Evolutionary conservation across 495 filamentous ascomycete species (phyloP), one percentile per base, ranked within the genome.

Genomic region (Pyronema omphalodes): DNA sequence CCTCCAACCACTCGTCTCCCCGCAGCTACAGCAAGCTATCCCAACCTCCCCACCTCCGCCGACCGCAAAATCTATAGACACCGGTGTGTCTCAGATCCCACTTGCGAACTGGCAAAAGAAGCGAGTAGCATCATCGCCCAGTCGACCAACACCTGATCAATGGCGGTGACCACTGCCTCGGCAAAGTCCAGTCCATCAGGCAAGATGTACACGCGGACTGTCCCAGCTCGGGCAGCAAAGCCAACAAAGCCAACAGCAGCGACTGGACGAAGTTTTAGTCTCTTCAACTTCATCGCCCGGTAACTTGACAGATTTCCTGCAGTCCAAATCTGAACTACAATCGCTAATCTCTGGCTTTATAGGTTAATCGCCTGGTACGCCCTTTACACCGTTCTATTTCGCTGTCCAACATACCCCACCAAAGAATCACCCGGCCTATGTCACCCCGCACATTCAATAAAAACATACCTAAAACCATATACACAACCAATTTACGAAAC

Each of bases 361-460:
- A 95, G 89, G 57, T 66, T 94, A 1, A 64, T 81, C 51, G 78
- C 84, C 7, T 99, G 91, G 91, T 94, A 93, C 63, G 73, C 77
- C 1, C 76, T 94, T 48, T 61, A 86, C 53, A 91, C 84, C 3
- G 71, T 87, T 15, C 68, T 87, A 47, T 78, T 99, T 60, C 78
- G 81, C 23, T 99, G 93, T 67, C 93, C 91, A 9, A 72, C 81
- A 17, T 74, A 74, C 11, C 68, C 79, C 49, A 80, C 74, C 45
- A 75, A 82, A 23, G 67, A 72, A 18, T 88, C 87, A 9, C 86
- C 89, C 2, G 72, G 68, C 48, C 77, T 96, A 34, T 99, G 93
- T 73, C 82, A 81, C 62, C 83, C 85, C 3, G 93, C 89, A 63
- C 76, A 94, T 50, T 72, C 79, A 47, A 69, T 78, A 50, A 79